These are phyloP conservation scores for Cyclotella cryptica DNA, from an alignment of 108 stramenopile species.

Conservation along the genomic window DNA sequence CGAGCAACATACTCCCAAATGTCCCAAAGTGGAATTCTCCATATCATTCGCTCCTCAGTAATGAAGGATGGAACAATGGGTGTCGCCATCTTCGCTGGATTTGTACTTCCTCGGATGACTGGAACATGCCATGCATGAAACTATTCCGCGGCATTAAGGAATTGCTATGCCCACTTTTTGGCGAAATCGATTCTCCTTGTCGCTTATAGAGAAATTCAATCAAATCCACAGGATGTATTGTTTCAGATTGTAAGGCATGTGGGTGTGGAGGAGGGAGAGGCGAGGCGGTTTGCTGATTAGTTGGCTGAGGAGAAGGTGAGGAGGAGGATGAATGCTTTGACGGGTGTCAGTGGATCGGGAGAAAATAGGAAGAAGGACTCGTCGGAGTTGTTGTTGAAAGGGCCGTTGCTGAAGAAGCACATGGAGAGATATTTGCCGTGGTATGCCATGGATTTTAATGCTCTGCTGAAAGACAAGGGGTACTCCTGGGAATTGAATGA, in stretches of 20 bases:
- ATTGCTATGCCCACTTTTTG: conserved; percentile 55
- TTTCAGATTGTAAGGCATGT: conserved; percentile 44
- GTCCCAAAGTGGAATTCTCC: no score
- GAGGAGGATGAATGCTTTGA: conserved; percentile 47
- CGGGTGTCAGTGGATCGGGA: no score
- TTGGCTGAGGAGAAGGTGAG: conserved; percentile 40
- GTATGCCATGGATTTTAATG: conserved; percentile 49
- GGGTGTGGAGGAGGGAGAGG: conserved; percentile 49
- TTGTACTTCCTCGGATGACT: conserved; percentile 57
- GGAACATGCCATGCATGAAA: conserved; percentile 43
- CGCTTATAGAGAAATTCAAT: conserved; percentile 52
- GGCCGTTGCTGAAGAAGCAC: conserved; percentile 45
- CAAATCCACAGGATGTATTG: conserved; percentile 47
- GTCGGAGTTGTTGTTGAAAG: conserved; percentile 25
- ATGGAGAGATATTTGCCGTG: conserved; percentile 53
- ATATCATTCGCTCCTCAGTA: no score
- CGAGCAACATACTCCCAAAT: no score
- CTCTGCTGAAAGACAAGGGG: conserved; percentile 44
- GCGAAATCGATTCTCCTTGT: conserved; percentile 49
- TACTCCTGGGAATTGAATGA: conserved; percentile 55
- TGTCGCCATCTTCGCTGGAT: conserved; percentile 48
- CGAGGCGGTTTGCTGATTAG: conserved; percentile 28
- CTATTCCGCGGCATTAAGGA: conserved; percentile 22
- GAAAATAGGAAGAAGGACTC: background rate
- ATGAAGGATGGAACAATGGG: conserved; percentile 40